Evolutionary conservation across 306 rosid species (phyloP).

Genomic region (Leucaena leucocephala): DNA sequence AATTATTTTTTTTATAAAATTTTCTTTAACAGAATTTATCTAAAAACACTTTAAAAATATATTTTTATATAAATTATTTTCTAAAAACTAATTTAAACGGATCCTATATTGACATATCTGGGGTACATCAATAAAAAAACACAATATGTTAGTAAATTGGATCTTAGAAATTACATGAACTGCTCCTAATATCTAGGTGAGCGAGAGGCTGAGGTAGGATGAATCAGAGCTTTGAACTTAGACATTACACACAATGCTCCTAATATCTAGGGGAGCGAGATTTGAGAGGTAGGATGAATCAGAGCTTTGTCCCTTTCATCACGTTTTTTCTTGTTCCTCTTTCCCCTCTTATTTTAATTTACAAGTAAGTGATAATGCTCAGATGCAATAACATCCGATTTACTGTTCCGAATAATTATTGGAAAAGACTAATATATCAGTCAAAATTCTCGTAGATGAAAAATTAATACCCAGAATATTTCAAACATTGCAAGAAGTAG

Average conservation of each 20-base stretch:
- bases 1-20: too few species aligned
- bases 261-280: neutral
- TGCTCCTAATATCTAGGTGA: neutral
- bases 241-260: too few species aligned
- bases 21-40: too few species aligned
- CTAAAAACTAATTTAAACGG: too few species aligned
- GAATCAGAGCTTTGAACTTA: too few species aligned
- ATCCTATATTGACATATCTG: too few species aligned
- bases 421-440: neutral
- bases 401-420: slow-evolving; percentile 11
- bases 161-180: neutral
- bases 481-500: neutral
- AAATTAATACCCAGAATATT: neutral
- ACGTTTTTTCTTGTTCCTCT: neutral
- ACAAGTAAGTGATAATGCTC: slow-evolving; percentile 32
- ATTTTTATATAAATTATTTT: too few species aligned
- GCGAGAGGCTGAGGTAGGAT: neutral
- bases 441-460: neutral
- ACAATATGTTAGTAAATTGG: neutral
- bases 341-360: slow-evolving; percentile 30
- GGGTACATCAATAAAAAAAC: neutral
- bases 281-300: neutral
- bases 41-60: too few species aligned
- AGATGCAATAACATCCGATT: neutral
- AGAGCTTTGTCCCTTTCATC: neutral